Base-by-base conservation (phyloP, 208 protist genomes). In the Crithidia fasciculata region DNA sequence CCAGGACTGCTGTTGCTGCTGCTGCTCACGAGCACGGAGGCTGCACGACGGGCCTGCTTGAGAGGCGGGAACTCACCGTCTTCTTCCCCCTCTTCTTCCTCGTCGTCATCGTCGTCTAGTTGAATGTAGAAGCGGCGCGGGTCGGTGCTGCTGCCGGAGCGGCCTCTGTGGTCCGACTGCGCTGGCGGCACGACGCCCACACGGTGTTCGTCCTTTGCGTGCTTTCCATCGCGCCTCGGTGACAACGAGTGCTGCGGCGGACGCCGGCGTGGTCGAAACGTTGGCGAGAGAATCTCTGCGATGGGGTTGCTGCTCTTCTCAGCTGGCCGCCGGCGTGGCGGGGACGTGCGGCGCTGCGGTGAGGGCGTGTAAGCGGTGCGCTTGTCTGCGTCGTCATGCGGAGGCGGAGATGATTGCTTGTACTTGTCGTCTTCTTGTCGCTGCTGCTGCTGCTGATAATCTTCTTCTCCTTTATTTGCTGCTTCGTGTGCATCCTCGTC, bases 201-300 rank as follows among this genome's bases (percentile, higher is more conserved):
- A 13, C 8, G 18, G 61, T 49, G 18, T n/a, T 36, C n/a, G 37
- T 10, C 28, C 8, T 50, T 37, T 15, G 8, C 57, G 10, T 62
- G 5, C 57, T 0, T 4, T 45, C n/a, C 39, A 0, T 49, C 12
- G 12, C 7, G 12, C 57, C 57, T 18, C 57, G 8, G 72, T 37
- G 52, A 41, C 7, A 28, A 9, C 28, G 49, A 15, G 60, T 54
- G 65, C 62, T 56, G 63, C 15, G 54, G 44, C 47, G 72, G 53
- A 47, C 79, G 61, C 12, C 85, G 85, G 37, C 89, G 86, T 19
- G 76, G 77, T 10, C 86, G 76, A 66, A 91, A 91, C 36, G 89
- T 94, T 15, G 86, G 86, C 0, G 86, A 85, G 28, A 94, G 73
- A 39, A 87, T 83, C 12, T 79, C 82, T 0, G 76, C 74, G 53